These are phyloP conservation scores for Argentina anserina DNA, from an alignment of 306 rosid genomes.

Conservation along the genomic window DNA sequence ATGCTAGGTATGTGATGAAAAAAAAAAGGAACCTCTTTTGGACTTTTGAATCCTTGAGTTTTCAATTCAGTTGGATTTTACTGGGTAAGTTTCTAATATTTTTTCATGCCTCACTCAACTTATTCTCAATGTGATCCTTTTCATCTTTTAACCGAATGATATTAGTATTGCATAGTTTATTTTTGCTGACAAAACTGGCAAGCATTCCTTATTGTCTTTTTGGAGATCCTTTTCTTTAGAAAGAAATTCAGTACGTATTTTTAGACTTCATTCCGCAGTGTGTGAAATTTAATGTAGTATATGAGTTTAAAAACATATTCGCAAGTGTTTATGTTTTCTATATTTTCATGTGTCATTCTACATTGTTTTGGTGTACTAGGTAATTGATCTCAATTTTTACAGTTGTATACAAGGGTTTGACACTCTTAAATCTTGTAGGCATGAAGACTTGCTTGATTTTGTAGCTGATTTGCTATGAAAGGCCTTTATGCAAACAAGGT, in stretches of 20 bases:
- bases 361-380: background rate
- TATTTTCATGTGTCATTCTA: background rate
- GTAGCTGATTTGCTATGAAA: too few species aligned
- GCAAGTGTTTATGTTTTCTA: background rate
- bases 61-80: conserved; percentile 97
- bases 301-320: too few species aligned
- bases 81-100: conserved; percentile 48
- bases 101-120: conserved; percentile 1
- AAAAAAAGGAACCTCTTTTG: conserved; percentile 93
- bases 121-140: background rate
- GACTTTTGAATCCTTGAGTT: conserved; percentile 90
- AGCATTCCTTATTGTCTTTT: conserved; percentile 94
- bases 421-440: too few species aligned
- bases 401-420: too few species aligned
- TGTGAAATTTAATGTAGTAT: background rate
- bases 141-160: background rate
- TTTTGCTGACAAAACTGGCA: conserved; percentile 85
- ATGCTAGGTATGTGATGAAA: conserved; percentile 88
- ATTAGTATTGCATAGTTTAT: background rate
- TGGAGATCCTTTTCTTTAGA: conserved; percentile 88
- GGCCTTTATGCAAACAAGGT: too few species aligned
- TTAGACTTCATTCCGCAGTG: background rate
- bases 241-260: conserved; percentile 59
- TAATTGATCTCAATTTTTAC: background rate
- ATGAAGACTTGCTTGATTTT: too few species aligned